Base-by-base conservation (phyloP, 306 rosid species). In the Acmispon strigosus region DNA sequence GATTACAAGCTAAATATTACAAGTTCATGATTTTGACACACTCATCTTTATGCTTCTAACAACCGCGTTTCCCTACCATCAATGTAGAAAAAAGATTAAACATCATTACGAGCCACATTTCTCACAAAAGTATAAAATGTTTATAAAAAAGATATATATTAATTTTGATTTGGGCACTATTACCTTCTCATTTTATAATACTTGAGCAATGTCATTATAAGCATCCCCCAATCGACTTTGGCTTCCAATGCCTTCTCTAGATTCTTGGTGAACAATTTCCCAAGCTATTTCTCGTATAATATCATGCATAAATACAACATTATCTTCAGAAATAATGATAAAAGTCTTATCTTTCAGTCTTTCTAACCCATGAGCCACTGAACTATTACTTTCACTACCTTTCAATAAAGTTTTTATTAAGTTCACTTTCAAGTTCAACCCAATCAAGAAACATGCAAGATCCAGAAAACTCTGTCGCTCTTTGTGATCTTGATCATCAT, bases 331-430 rank as follows among this genome's bases (percentile, higher is more conserved):
- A 16, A 75, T 56, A 36, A 34, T 45, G n/a, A 66, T 39, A 11
- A 75, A 69, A 47, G 80, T 53, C 17, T 14, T 66, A 66, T 75
- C 74, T 65, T 75, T 45, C 29, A 75, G 8, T 12, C 69, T 75
- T 15, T 66, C 44, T 7, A 75, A 20, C 15, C n/a, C 66, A 18
- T 3, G 14, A 22, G 4, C 41, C 10, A 56, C 68, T 4, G 80
- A 56, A 7, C 60, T 19, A 60, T 60, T 61, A 10, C 13, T 2
- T 20, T 53, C 53, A 19, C 4, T 13, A 17, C 66, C 67, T 75
- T 66, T 47, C 45, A 66, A 15, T 20, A 75, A 39, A 66, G 2
- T 0, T 44, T 32, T 44, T n/a, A 55, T 43, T 19, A 2, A 18
- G 8, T 36, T 43, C 55, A 75, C 49, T 10, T 75, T 19, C 50